Evolutionary conservation across 2,329 filamentous ascomycete species (phyloP).

Genomic region (Fusarium sp.): DNA sequence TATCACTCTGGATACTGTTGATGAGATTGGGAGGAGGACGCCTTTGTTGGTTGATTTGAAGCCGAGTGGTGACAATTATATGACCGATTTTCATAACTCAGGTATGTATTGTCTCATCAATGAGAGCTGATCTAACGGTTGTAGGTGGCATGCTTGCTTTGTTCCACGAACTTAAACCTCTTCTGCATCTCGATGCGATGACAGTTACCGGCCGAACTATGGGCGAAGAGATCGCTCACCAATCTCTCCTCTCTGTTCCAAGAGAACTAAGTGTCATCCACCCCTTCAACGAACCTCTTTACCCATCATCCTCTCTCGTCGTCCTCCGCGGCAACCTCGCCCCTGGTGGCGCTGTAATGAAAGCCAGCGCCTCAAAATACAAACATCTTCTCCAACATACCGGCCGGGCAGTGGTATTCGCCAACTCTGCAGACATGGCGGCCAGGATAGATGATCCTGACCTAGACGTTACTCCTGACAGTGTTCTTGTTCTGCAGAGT

Average conservation of each 20-base stretch:
- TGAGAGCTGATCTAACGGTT: too few species aligned
- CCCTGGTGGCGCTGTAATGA: conserved; percentile 85
- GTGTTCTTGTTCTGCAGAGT: conserved; percentile 84
- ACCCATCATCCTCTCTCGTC: conserved; percentile 80
- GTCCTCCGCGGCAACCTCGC: conserved; percentile 87
- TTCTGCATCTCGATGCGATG: conserved; percentile 80
- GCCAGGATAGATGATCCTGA: conserved; percentile 65
- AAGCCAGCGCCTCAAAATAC: conserved; percentile 88
- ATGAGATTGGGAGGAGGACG: conserved; percentile 79
- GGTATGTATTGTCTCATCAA: background rate
- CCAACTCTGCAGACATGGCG: conserved; percentile 79
- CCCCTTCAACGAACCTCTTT: conserved; percentile 72
- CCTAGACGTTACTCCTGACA: conserved; percentile 70
- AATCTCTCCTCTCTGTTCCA: conserved; percentile 67
- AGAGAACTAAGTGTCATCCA: conserved; percentile 66
- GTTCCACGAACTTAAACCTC: conserved; percentile 78
- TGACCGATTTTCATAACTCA: conserved; percentile 85
- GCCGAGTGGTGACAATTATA: conserved; percentile 87
- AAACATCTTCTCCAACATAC: conserved; percentile 62
- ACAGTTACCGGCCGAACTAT: conserved; percentile 89
- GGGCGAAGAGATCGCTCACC: conserved; percentile 78
- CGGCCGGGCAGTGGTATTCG: conserved; percentile 71
- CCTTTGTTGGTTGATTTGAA: conserved; percentile 87
- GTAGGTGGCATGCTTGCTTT: conserved; percentile 80
- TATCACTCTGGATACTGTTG: conserved; percentile 81